Conservation (phyloP, 805 yeast species). For the Lipomyces chichibuensis region DNA sequence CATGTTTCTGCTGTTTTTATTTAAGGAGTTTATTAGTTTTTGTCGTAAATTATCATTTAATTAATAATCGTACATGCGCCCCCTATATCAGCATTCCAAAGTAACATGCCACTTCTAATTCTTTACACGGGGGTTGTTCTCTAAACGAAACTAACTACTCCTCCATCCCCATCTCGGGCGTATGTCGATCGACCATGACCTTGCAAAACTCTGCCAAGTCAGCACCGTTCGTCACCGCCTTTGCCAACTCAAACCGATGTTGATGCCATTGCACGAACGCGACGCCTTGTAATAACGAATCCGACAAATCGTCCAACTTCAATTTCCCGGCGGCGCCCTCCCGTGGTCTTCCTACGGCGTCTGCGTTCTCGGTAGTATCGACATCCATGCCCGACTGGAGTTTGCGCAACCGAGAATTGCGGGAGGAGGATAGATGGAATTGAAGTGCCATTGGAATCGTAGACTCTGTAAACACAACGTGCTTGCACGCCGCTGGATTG, state of each 20-base stretch:
- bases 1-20: background rate
- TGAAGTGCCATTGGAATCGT: conserved; percentile 14
- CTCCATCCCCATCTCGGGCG: background rate
- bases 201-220: conserved; percentile 9
- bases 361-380: background rate
- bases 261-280: conserved; percentile 49
- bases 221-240: conserved; percentile 7
- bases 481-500: conserved; percentile 7
- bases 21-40: background rate
- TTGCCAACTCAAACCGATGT: conserved; percentile 34
- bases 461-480: conserved; percentile 6
- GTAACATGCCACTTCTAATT: background rate
- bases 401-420: background rate
- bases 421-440: background rate
- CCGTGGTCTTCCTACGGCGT: background rate
- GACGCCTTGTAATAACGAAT: conserved; percentile 58
- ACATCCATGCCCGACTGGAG: background rate
- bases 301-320: conserved; percentile 65
- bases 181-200: background rate
- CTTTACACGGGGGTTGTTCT: too few species aligned
- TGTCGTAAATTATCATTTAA: background rate
- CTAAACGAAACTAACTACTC: background rate
- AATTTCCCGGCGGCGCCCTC: background rate
- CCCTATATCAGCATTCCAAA: background rate
- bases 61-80: background rate